These are phyloP conservation scores for Ciborinia camelliae DNA, from an alignment of 2,329 filamentous ascomycete genomes.

Conservation along the genomic window DNA sequence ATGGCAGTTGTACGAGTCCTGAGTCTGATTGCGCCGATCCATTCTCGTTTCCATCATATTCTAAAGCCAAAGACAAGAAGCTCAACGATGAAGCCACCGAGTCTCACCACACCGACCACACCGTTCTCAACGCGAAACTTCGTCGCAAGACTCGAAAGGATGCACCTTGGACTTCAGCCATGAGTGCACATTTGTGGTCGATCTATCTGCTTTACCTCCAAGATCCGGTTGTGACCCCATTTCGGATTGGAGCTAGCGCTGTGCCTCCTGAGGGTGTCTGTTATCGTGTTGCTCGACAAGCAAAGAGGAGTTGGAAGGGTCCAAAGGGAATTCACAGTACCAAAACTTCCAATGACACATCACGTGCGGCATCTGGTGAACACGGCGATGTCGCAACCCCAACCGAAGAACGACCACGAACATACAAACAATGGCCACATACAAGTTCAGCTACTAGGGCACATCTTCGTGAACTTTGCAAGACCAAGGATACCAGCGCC, in stretches of 20 bases:
- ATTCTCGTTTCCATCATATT: slow-evolving; percentile 32
- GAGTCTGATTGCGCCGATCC: slow-evolving; percentile 43
- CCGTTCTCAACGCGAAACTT: slow-evolving; percentile 29
- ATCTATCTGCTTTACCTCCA: slow-evolving; percentile 63
- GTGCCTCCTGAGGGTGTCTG: slow-evolving; percentile 64
- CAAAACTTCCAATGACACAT: slow-evolving; percentile 1
- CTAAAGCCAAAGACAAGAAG: slow-evolving; percentile 30
- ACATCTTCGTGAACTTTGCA: slow-evolving; percentile 61
- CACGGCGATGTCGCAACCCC: slow-evolving; percentile 56
- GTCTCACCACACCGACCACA: neutral
- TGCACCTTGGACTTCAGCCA: slow-evolving; percentile 61
- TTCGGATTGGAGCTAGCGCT: slow-evolving; percentile 59
- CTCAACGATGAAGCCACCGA: slow-evolving; percentile 10
- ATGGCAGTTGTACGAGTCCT: slow-evolving; percentile 52
- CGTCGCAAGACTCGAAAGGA: slow-evolving; percentile 38
- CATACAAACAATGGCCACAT: slow-evolving; percentile 61
- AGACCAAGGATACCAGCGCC: slow-evolving; percentile 48
- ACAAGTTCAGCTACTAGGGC: slow-evolving; percentile 59
- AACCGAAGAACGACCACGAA: slow-evolving; percentile 45
- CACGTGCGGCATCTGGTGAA: slow-evolving; percentile 27
- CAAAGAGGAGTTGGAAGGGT: slow-evolving; percentile 65
- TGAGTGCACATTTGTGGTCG: slow-evolving; percentile 64
- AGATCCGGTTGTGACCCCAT: slow-evolving; percentile 64
- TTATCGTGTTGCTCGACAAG: slow-evolving; percentile 61
- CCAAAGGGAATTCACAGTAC: slow-evolving; percentile 41